A percentile compares a stretch with the other conserved stretches of the same genome.
These are phyloP conservation scores for Stemphylium beticola DNA, from an alignment of 2,329 filamentous ascomycete species.

Conservation along the genomic window DNA sequence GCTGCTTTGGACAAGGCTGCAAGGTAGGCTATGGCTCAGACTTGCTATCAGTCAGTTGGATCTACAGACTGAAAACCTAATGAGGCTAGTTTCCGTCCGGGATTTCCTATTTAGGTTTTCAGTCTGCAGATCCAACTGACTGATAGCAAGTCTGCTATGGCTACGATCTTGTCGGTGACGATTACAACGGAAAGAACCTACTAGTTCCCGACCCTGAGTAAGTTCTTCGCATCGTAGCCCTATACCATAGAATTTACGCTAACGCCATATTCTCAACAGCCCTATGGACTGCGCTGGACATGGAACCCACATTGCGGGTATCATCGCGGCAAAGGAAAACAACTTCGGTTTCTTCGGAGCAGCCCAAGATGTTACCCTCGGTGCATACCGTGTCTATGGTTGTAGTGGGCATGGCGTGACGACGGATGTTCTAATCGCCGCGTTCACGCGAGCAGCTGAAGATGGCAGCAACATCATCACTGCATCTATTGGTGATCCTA, in stretches of 20 bases:
- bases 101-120: too few species aligned
- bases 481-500: background rate
- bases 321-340: background rate
- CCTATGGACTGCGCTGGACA: background rate
- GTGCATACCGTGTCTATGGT: background rate
- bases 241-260: background rate
- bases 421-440: background rate
- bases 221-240: background rate
- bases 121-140: too few species aligned
- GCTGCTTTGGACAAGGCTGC: background rate
- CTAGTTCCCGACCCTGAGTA: background rate
- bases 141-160: too few species aligned
- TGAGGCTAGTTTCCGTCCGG: too few species aligned
- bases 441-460: background rate
- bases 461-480: constrained; percentile 1
- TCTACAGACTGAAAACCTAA: too few species aligned
- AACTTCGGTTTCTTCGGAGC: background rate
- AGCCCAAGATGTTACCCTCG: background rate
- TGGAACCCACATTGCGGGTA: background rate
- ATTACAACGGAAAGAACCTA: background rate
- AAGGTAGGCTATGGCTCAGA: background rate
- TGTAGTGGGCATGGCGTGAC: background rate
- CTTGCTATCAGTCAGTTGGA: too few species aligned
- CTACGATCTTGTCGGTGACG: background rate
- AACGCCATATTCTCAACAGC: background rate